These are phyloP conservation scores for Phytopythium sindhum DNA, from an alignment of 352 stramenopile species.

Conservation along the genomic window DNA sequence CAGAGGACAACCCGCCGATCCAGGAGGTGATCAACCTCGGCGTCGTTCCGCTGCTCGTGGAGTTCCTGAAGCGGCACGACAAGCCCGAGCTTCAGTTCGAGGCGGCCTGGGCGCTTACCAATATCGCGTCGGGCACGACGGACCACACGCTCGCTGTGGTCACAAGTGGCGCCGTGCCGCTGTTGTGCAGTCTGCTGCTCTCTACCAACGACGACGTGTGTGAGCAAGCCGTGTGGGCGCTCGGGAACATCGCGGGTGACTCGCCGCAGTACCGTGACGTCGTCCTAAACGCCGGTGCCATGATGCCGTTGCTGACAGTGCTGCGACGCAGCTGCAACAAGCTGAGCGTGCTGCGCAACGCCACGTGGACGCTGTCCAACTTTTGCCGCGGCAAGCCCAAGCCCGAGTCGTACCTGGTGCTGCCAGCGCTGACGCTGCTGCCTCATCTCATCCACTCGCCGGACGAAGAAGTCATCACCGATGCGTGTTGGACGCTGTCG, in stretches of 20 bases:
- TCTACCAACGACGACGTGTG: slow-evolving; percentile 98
- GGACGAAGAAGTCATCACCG: slow-evolving; percentile 97
- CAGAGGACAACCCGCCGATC: slow-evolving; percentile 97
- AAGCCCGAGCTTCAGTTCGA: slow-evolving; percentile 97
- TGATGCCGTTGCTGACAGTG: slow-evolving; percentile 94
- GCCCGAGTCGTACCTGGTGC: slow-evolving; percentile 96
- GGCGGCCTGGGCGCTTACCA: slow-evolving; percentile 99
- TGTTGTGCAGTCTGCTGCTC: slow-evolving; percentile 95
- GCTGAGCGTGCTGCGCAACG: slow-evolving; percentile 97
- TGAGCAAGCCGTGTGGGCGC: slow-evolving; percentile 96
- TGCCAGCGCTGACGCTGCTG: slow-evolving; percentile 90
- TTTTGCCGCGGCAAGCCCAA: slow-evolving; percentile 94
- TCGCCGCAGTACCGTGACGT: slow-evolving; percentile 95
- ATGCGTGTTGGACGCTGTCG: slow-evolving; percentile 99
- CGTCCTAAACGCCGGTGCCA: slow-evolving; percentile 92
- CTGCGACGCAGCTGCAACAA: slow-evolving; percentile 89
- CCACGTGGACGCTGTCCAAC: slow-evolving; percentile 99
- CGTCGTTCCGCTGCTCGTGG: slow-evolving; percentile 96
- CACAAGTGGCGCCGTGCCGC: slow-evolving; percentile 94
- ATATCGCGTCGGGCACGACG: slow-evolving; percentile 98
- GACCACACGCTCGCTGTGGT: slow-evolving; percentile 99
- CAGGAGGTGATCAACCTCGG: slow-evolving; percentile 97
- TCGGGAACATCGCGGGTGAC: slow-evolving; percentile 99
- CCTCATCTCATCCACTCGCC: slow-evolving; percentile 95
- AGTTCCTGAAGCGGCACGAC: slow-evolving; percentile 95